Conservation (phyloP, 1,284 basidiomycete species). For the Leccinum griseonigrum region DNA sequence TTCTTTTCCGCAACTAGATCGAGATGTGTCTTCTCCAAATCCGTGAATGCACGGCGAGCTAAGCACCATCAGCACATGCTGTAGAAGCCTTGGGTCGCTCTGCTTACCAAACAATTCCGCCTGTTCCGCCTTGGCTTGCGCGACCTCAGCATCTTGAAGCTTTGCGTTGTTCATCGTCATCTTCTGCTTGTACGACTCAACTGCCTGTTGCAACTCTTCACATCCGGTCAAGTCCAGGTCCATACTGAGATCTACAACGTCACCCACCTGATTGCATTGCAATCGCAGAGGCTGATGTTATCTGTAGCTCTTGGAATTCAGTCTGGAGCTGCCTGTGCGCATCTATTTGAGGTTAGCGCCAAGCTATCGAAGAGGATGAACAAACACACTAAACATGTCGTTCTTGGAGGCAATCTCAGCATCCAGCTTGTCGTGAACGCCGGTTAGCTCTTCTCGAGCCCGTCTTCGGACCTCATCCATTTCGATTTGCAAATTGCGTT, state of each 20-base stretch:
- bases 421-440: slow-evolving; percentile 58
- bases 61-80: slow-evolving; percentile 8
- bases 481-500: slow-evolving; percentile 62
- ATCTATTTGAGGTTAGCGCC: slow-evolving; percentile 35
- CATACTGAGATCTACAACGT: neutral
- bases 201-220: slow-evolving; percentile 58
- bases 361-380: neutral
- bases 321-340: slow-evolving; percentile 60
- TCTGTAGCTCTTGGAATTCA: slow-evolving; percentile 65
- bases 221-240: slow-evolving; percentile 5
- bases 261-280: slow-evolving; percentile 57
- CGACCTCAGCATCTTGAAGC: slow-evolving; percentile 71
- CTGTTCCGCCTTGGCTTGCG: slow-evolving; percentile 60
- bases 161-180: slow-evolving; percentile 56
- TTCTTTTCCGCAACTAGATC: slow-evolving; percentile 55
- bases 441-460: slow-evolving; percentile 58
- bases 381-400: slow-evolving; percentile 52
- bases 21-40: slow-evolving; percentile 60
- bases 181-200: slow-evolving; percentile 67
- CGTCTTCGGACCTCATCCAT: slow-evolving; percentile 62
- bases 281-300: slow-evolving; percentile 56
- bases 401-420: slow-evolving; percentile 50
- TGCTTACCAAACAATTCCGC: slow-evolving; percentile 60
- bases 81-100: neutral
- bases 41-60: slow-evolving; percentile 58